Evolutionary conservation across 495 filamentous ascomycete species (phyloP), one percentile per base, ranked within the genome.

Genomic region (Daldinia childiae): DNA sequence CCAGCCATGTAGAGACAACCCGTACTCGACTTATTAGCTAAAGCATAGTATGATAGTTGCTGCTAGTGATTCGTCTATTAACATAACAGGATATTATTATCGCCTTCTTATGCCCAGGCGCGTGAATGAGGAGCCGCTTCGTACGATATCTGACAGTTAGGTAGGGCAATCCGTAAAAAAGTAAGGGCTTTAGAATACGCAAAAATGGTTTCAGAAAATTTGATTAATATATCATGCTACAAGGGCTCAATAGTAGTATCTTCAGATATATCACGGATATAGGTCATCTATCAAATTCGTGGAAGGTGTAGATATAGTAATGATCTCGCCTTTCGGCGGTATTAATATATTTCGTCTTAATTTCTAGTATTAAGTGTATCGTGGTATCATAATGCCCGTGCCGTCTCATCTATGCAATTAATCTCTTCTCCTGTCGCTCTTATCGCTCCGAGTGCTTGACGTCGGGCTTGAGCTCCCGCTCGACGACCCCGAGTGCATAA

Each of bases 371-470:
- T 72, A 72, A 43, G 55, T 64, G 7, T 68, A 66, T 72, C 69
- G 69, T 72, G 69, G 64, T 72, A 72, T 72, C 69, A 72, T 72
- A 66, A 72, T 56, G 36, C 29, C 62, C 45, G n/a, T 38, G 48
- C 15, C 27, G 19, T 63, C 56, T 62, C 19, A 17, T 61, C 24
- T 62, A 71, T 71, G 51, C 58, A 64, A 68, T 68, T 64, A 67
- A 50, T 72, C 64, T 15, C 34, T 54, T 26, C 70, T 68, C 64
- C 70, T 55, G 19, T 68, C 56, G 48, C 64, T 72, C 60, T 59
- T 29, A n/a, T 72, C 70, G 64, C 70, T 72, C 15, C 70, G 54
- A 4, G 30, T 17, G 4, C 60, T 54, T 19, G 68, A 56, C 15
- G 56, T 68, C 36, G 70, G 70, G 29, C 70, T 72, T 38, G 64